Evolutionary conservation across 139 green algal genomes (phyloP).

Genomic region (Protoeuglena noctilucae): DNA sequence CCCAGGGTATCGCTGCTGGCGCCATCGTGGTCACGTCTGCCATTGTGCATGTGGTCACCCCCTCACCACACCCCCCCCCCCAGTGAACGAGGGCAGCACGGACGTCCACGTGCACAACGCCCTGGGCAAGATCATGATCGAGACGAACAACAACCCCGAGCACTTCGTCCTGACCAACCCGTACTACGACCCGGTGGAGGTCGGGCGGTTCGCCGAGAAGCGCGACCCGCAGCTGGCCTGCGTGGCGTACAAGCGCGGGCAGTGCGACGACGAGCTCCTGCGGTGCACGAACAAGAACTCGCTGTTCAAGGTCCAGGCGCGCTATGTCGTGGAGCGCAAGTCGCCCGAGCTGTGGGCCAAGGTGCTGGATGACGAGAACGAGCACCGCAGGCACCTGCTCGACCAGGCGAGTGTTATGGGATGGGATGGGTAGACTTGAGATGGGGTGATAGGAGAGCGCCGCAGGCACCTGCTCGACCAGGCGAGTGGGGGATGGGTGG

Average conservation of each 20-base stretch:
- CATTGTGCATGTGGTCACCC: too few species aligned
- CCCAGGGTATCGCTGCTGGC: too few species aligned
- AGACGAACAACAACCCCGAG: slow-evolving; percentile 99
- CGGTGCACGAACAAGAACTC: slow-evolving; percentile 89
- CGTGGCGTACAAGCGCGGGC: slow-evolving; percentile 88
- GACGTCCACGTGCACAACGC: slow-evolving; percentile 96
- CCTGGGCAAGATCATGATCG: slow-evolving; percentile 98
- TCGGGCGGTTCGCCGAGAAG: slow-evolving; percentile 70
- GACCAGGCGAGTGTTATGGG: slow-evolving; percentile 29
- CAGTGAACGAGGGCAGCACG: slow-evolving; percentile 77
- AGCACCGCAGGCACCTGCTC: slow-evolving; percentile 67
- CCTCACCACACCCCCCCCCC: too few species aligned
- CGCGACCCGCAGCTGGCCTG: slow-evolving; percentile 91
- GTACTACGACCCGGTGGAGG: slow-evolving; percentile 88
- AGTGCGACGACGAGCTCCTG: slow-evolving; percentile 90
- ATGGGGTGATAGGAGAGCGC: slow-evolving; percentile 21
- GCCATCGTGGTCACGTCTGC: too few species aligned
- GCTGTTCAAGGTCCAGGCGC: slow-evolving; percentile 96
- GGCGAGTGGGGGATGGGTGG: slow-evolving; percentile 2
- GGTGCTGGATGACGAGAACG: slow-evolving; percentile 74
- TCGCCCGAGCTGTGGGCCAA: slow-evolving; percentile 81
- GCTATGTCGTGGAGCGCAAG: slow-evolving; percentile 90
- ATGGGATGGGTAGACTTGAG: neutral
- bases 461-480: slow-evolving; percentile 75
- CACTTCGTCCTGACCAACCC: slow-evolving; percentile 99